Base-by-base conservation (phyloP, 2,329 filamentous ascomycete species). In the Davidsoniella virescens region DNA sequence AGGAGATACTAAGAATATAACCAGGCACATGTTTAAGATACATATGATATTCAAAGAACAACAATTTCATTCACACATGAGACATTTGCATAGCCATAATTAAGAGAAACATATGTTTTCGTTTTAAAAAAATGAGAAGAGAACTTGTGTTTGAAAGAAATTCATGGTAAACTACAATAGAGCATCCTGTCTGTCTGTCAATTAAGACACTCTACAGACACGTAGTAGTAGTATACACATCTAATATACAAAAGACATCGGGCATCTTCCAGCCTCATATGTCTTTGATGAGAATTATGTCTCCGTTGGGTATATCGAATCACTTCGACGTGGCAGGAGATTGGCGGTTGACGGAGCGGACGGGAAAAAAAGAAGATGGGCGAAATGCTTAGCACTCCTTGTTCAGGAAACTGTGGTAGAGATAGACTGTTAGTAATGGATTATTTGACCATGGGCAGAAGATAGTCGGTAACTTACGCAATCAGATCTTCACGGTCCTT, bases 401-500 rank as follows among this genome's bases (percentile, higher is more conserved):
- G 42, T 53, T 53, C 36, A 53, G 47, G 47, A 40, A 53, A 41
- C 51, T 53, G 39, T 53, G 25, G 20, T 12, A 33, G 3, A 45
- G 38, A 20, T 43, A 9, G 14, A 9, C 33, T 23, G 58, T 66
- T 59, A 64, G 61, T 47, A 42, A 37, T 14, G 18, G 1, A 36
- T n/a, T 33, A 9, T n/a, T 14, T n/a, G 14, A 26, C 14, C n/a
- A n/a, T 40, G 12, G 33, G 26, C 8, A n/a, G 20, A 18, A 4
- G 6, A 8, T 25, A 43, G 20, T 33, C 10, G n/a, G 33, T 33
- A 55, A 78, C 83, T 63, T 84, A 90, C 83, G 87, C 87, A 80
- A 98, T 94, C 63, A 98, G 77, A 71, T 98, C 90, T 70, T 96
- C 94, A 69, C 92, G 80, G 76, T 96, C 92, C 85, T 96, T 96